Evolutionary conservation across 2,329 filamentous ascomycete genomes (phyloP).

Genomic region (Pseudophaeomoniella oleicola): DNA sequence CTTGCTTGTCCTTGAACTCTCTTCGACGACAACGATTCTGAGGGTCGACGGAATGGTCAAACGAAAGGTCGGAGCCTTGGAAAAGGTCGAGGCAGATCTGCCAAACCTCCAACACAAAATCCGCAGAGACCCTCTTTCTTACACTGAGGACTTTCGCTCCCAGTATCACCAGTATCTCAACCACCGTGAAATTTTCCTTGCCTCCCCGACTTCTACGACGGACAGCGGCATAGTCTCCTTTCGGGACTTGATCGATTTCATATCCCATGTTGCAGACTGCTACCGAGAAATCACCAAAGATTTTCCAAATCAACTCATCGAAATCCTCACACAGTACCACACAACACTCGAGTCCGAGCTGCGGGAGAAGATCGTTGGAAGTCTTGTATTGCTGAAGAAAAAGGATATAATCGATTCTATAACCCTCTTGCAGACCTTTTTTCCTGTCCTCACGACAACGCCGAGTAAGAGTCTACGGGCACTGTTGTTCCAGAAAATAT

Average conservation of each 20-base stretch:
- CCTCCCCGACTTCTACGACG: slow-evolving; percentile 63
- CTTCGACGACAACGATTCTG: background rate
- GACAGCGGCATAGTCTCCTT: slow-evolving; percentile 70
- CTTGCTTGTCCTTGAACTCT: no score
- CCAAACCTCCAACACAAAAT: slow-evolving; percentile 88
- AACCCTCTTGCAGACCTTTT: slow-evolving; percentile 74
- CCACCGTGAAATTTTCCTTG: slow-evolving; percentile 80
- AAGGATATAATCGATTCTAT: slow-evolving; percentile 87
- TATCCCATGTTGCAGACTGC: slow-evolving; percentile 86
- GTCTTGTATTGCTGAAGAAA: slow-evolving; percentile 69
- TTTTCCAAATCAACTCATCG: slow-evolving; percentile 69
- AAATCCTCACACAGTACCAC: slow-evolving; percentile 71
- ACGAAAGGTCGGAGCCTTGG: slow-evolving; percentile 77
- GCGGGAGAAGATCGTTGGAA: slow-evolving; percentile 87
- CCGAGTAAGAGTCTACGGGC: slow-evolving; percentile 78
- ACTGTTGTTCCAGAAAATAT: slow-evolving; percentile 76
- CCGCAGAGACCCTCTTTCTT: slow-evolving; percentile 73
- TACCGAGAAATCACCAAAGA: slow-evolving; percentile 66
- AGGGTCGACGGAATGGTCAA: slow-evolving; percentile 49
- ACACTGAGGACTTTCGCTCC: slow-evolving; percentile 73
- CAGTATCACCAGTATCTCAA: slow-evolving; percentile 88
- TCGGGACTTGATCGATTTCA: slow-evolving; percentile 81
- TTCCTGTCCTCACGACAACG: slow-evolving; percentile 83
- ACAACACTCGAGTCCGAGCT: slow-evolving; percentile 67
- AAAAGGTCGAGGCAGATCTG: slow-evolving; percentile 89